Evolutionary conservation across 495 filamentous ascomycete species (phyloP), one percentile per base, ranked within the genome.

Genomic region (Platismatia glauca): DNA sequence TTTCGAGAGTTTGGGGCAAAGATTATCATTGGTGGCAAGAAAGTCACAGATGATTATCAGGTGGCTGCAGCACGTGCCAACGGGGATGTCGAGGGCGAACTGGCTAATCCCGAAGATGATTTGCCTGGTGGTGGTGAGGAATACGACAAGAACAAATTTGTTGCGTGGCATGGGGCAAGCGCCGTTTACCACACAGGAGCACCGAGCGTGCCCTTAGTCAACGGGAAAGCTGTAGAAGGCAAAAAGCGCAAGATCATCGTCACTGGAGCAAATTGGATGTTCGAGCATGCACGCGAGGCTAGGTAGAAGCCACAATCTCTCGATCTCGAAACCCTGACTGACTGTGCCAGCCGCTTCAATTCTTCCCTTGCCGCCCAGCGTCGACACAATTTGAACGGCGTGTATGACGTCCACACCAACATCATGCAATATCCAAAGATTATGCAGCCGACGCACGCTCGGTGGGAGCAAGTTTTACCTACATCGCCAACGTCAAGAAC

Each of bases 181-280:
- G 85, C 86, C 46, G 94, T 98, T 16, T 98, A 98, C 69, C 91
- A 97, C 68, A 89, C 89, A 1, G 86, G 83, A 37, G 84, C 79
- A 0, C 89, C 91, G 3, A 85, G 87, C 33, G 82, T 92, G 20
- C 92, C 93, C 1, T 75, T 85, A 68, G 84, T 85, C 55, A 86
- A 80, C 57, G 89, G 89, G 57, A 94, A 92, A 73, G 79, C 78
- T 18, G 78, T 83, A 18, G 81, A 86, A 59, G 75, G 75, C 58
- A 93, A 93, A 74, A 96, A 94, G 75, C 81, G 89, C 61, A 86
- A 89, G 57, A 85, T 95, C 11, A 84, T 88, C 29, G 85, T 98
- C n/a, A 98, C 91, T 34, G 90, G 93, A 62, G 83, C 87, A n/a
- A 98, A 98, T 70, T 98, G 94, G 94, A 92, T 94, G 83, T 75